Evolutionary conservation across 1,284 basidiomycete genomes (phyloP), one percentile per base, ranked within the genome.

Genomic region (Moesziomyces aphidis): DNA sequence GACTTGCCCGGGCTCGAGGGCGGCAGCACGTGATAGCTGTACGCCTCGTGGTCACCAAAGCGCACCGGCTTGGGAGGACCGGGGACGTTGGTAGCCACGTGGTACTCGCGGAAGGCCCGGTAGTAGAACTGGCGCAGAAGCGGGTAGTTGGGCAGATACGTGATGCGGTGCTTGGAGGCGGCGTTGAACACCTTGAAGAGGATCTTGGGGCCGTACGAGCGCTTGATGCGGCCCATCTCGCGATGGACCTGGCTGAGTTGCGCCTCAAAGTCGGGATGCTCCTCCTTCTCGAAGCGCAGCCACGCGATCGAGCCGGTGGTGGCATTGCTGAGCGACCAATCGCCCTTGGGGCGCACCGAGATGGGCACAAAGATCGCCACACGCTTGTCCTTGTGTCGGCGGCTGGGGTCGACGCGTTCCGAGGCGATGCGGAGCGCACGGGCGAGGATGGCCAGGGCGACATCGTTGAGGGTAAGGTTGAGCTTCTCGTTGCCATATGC

Each of bases 331-430:
- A 84, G 66, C 39, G 73, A 72, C 80, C 81, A 84, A 53, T 84
- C 77, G 23, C 81, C 81, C 45, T 71, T 62, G 34, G 79, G 80
- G 28, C 83, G 79, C 28, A 79, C 60, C 22, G 73, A 77, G 61
- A 84, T 81, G 36, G 83, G 83, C 10, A 84, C 73, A 67, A 84
- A 83, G 57, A 84, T 71, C 48, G 83, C 82, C 9, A 81, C 74
- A n/a, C 83, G 79, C 55, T 79, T 77, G 61, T 83, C 83, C 50
- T 68, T 73, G 61, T 80, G 73, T 17, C 62, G 59, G 23, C 69
- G 55, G 48, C 50, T 56, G 8, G 66, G 63, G n/a, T 59, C 60
- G 10, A 76, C 68, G 7, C 73, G 63, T 53, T 80, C 76, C 4
- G 82, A 76, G n/a, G 80, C 80, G 55, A 80, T 75, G 24, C 77